Conservation (phyloP, 768 basidiomycete species). For the Podaxis sp. region DNA sequence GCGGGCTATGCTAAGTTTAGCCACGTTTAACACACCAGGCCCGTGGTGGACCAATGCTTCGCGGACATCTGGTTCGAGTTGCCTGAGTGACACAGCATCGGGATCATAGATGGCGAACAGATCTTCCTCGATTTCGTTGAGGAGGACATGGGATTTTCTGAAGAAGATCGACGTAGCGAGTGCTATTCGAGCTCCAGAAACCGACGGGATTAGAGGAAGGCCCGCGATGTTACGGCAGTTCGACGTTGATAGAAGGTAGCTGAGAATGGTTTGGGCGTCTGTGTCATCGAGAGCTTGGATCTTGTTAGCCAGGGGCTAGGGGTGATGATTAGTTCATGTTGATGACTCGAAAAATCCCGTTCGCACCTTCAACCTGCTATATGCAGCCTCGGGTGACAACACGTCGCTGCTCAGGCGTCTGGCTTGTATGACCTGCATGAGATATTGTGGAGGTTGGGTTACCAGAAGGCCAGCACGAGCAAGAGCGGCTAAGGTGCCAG, state of each 20-base stretch:
- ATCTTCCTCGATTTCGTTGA: slow-evolving; percentile 27
- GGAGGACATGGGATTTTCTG: slow-evolving; percentile 22
- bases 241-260: slow-evolving; percentile 33
- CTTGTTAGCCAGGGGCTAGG: background rate
- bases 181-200: slow-evolving; percentile 15
- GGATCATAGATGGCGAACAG: slow-evolving; percentile 29
- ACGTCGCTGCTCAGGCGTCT: slow-evolving; percentile 14
- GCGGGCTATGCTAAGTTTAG: slow-evolving; percentile 21
- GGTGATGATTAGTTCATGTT: background rate
- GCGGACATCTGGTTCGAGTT: slow-evolving; percentile 23
- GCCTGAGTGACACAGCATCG: slow-evolving; percentile 27
- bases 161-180: too few relatives aligned
- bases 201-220: slow-evolving; percentile 35
- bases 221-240: slow-evolving; percentile 31
- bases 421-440: slow-evolving; percentile 26
- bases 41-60: slow-evolving; percentile 22
- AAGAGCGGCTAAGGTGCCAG: slow-evolving; percentile 26
- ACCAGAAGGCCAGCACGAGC: slow-evolving; percentile 31
- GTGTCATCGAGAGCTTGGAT: background rate
- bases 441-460: slow-evolving; percentile 32
- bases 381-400: slow-evolving; percentile 26
- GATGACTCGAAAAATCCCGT: background rate
- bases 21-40: slow-evolving; percentile 29
- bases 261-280: slow-evolving; percentile 19
- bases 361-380: slow-evolving; percentile 30